These are phyloP conservation scores for Dimocarpus longan DNA, from an alignment of 345 rosid species.

Conservation along the genomic window DNA sequence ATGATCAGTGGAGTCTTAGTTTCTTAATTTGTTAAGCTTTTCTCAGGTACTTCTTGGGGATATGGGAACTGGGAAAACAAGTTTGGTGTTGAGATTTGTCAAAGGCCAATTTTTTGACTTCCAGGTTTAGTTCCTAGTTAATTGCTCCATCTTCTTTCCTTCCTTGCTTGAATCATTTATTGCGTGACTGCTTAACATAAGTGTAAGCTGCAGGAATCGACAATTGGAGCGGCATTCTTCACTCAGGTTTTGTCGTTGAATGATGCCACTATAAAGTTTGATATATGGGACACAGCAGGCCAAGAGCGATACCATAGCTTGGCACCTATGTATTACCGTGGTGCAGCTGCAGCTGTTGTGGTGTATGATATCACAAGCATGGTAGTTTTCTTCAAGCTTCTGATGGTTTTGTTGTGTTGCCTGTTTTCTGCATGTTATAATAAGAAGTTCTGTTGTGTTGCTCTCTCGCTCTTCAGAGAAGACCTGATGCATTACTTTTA, in stretches of 20 bases:
- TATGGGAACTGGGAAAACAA: constrained; percentile 86
- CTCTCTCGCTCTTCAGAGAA: background rate
- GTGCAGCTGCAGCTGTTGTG: constrained; percentile 85
- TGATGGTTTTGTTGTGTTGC: background rate
- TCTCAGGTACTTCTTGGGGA: constrained; percentile 79
- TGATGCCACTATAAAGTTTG: constrained; percentile 71
- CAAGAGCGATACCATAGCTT: constrained; percentile 85
- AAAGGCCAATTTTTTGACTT: constrained; percentile 73
- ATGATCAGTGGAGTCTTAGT: background rate
- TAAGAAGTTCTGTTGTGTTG: background rate
- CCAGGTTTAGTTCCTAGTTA: constrained; percentile 45
- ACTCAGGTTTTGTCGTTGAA: constrained; percentile 72
- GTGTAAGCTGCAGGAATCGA: constrained; percentile 54
- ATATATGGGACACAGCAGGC: constrained; percentile 87
- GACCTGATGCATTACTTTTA: background rate
- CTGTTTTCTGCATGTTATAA: background rate
- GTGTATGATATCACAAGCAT: constrained; percentile 75
- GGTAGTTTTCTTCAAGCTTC: constrained; percentile 36
- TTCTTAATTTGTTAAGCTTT: background rate
- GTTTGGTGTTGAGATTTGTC: constrained; percentile 73
- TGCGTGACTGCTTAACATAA: constrained; percentile 18
- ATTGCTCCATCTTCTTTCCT: background rate
- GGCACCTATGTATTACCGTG: constrained; percentile 88
- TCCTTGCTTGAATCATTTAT: background rate
- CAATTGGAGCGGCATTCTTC: constrained; percentile 86